Base-by-base conservation (phyloP, 306 rosid species). In the Alnus glutinosa region DNA sequence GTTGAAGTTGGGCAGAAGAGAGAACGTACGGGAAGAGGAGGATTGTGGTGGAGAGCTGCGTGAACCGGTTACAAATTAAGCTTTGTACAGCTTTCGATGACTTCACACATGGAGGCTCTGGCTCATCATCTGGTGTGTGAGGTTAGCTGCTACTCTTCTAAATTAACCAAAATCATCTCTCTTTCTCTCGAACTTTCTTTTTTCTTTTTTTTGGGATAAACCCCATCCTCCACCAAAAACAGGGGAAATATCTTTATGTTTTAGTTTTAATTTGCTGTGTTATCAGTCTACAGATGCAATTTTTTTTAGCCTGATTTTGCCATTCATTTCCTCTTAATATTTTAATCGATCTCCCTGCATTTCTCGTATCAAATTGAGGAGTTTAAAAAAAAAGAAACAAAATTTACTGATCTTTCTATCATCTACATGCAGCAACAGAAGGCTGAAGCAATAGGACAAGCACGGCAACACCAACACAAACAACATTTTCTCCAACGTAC, bases 1-100 rank as follows among this genome's bases (percentile, higher is more conserved):
- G 75, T 55, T 37, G 75, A 46, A 32, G 77, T 74, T 82, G 74
- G 51, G 55, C 61, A 73, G 14, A 84, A 85, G 77, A 90, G 89
- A 77, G 83, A 83, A 23, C 28, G 28, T 23, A 0, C 74, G 82
- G 19, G 89, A 83, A 80, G 83, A 77, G 69, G 83, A 71, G 1
- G 67, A 28, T 13, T 39, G 49, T 2, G 34, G 63, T 18, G 47
- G 28, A 13, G 76, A 73, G 12, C 3, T 54, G 48, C 32, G 7
- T 48, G 47, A 49, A 6, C 73, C 82, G 3, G 39, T 16, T 32
- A 5, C 62, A 71, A 23, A 23, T 23, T 23, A 71, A 49, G 37
- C 23, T 57, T 59, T 70, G n/a, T n/a, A 46, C 5, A 36, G 59
- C 77, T 42, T 55, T 59, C 5, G 44, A 13, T 44, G 61, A 76